These are phyloP conservation scores for Coemansia sp. DNA, from an alignment of 192 early-diverging fungal species.

Conservation along the genomic window DNA sequence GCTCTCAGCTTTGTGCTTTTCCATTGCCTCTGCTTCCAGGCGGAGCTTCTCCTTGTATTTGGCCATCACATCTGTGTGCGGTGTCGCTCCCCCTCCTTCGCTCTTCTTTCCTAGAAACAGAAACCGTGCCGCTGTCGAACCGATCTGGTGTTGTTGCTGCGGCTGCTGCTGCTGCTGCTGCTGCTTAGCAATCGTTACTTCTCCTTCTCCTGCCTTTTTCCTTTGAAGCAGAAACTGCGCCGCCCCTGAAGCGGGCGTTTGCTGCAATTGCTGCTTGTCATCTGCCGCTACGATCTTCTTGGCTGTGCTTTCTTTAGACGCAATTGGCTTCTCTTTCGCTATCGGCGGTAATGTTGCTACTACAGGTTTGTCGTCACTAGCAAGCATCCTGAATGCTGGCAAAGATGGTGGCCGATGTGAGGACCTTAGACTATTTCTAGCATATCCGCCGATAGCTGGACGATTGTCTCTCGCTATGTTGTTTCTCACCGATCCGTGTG, in stretches of 20 bases:
- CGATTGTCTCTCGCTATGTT: neutral
- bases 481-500: neutral
- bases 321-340: neutral
- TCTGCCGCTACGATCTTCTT: neutral
- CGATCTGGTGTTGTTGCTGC: neutral
- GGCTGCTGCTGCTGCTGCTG: neutral
- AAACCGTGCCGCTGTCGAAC: neutral
- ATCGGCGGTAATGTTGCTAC: neutral
- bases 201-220: no score
- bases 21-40: neutral
- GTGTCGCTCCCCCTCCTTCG: neutral
- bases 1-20: neutral
- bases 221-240: no score
- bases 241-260: neutral
- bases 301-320: neutral
- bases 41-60: conserved; percentile 5
- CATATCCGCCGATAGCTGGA: conserved; percentile 7
- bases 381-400: conserved; percentile 17
- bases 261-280: neutral
- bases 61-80: neutral
- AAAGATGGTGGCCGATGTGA: conserved; percentile 6
- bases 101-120: neutral
- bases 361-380: conserved; percentile 8
- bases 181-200: no score
- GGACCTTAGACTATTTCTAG: conserved; percentile 27